phyloP scores from a whole-genome alignment of 352 stramenopile genomes.

The Pythium chondricola region DNA sequence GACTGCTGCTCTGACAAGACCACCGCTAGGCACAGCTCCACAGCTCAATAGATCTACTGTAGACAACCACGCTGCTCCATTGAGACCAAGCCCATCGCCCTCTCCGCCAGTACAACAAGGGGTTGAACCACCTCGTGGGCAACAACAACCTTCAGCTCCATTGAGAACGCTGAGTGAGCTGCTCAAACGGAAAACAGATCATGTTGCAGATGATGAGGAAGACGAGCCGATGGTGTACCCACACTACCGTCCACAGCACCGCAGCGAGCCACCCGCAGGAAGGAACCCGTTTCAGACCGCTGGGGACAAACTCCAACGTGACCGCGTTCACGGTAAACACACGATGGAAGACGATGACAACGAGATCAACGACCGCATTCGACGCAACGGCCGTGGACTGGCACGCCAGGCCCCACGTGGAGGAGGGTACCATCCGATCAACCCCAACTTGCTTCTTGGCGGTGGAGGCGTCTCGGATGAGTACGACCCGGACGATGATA shows the following conservation, averaged over 20 bases:
- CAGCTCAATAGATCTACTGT: too few species aligned
- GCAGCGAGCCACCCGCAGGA: not conserved
- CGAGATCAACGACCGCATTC: slow-evolving; percentile 15
- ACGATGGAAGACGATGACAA: slow-evolving; percentile 32
- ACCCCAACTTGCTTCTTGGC: slow-evolving; percentile 55
- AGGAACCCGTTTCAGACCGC: slow-evolving; percentile 69
- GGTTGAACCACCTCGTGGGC: not conserved
- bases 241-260: slow-evolving; percentile 1
- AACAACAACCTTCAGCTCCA: slow-evolving; percentile 2
- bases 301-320: slow-evolving; percentile 41
- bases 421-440: slow-evolving; percentile 68
- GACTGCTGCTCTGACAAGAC: too few species aligned
- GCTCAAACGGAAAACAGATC: slow-evolving; percentile 10
- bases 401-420: slow-evolving; percentile 20
- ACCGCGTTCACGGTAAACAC: slow-evolving; percentile 16
- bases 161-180: slow-evolving; percentile 17
- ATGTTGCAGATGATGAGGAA: slow-evolving; percentile 2
- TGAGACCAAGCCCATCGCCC: too few species aligned
- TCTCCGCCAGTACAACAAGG: not conserved
- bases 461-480: slow-evolving; percentile 20
- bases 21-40: too few species aligned
- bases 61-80: too few species aligned
- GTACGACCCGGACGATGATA: slow-evolving; percentile 22
- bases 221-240: slow-evolving; percentile 7
- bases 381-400: slow-evolving; percentile 20